Evolutionary conservation across 2,329 filamentous ascomycete genomes (phyloP), one percentile per base, ranked within the genome.

Genomic region (Colletotrichum chlorophyti): DNA sequence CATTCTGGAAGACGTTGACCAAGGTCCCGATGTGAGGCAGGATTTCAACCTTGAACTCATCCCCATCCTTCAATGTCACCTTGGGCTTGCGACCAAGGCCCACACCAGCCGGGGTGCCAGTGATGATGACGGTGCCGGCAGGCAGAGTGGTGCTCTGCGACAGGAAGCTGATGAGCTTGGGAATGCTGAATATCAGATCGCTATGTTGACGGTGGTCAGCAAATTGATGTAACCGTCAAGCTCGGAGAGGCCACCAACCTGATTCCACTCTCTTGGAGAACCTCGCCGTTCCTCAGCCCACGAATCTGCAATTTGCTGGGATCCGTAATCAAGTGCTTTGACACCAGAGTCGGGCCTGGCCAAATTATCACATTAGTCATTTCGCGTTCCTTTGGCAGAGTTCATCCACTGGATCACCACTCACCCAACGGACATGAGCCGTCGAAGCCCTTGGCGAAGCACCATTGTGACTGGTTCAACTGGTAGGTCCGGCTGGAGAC

Each of bases 401-500:
- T n/a, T n/a, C n/a, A n/a, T n/a, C n/a, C n/a, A n/a, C n/a, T n/a
- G n/a, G n/a, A n/a, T n/a, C n/a, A n/a, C n/a, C n/a, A 45, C 54
- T 49, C 24, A 65, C 64, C 61, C 14, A 84, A 68, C 0, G 83
- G 83, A 55, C 81, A 84, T 1, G 78, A 75, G 9, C 79, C 78
- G 60, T 85, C 83, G 49, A 85, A 83, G 0, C 83, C 81, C 69
- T 86, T 85, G 29, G 80, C 83, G 67, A 80, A 86, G 63, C 77
- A 83, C 76, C 81, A 84, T 66, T 86, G 83, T 46, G 73, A 75
- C 67, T 82, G 78, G 19, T 76, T 74, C 64, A 81, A 76, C 72
- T 88, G 85, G 50, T 76, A 76, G 47, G 81, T 79, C 4, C 85
- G 80, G 60, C 81, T 83, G 2, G 84, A 87, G 6, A 89, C 80